Conservation (phyloP, 2,329 filamentous ascomycete species). For the Trichoderma sp. region DNA sequence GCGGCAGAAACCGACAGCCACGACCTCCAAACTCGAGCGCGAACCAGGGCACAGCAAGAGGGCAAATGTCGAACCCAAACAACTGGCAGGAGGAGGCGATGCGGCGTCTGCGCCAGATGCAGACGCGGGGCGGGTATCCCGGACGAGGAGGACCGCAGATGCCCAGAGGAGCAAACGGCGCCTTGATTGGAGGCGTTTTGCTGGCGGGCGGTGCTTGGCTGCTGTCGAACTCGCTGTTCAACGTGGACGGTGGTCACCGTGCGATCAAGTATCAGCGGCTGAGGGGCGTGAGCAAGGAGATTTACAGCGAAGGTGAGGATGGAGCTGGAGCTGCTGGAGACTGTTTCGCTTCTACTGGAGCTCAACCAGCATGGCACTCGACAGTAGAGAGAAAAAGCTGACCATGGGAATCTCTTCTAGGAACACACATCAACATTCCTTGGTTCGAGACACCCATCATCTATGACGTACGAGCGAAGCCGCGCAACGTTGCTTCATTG, state of each 20-base stretch:
- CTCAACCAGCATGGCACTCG: neutral
- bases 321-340: neutral
- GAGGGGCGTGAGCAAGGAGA: constrained; percentile 91
- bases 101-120: constrained; percentile 49
- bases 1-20: neutral
- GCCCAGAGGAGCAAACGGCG: constrained; percentile 39
- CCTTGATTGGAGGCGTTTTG: constrained; percentile 41
- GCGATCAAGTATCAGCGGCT: constrained; percentile 97
- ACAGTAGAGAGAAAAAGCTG: neutral
- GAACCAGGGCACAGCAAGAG: neutral
- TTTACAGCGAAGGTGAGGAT: constrained; percentile 79
- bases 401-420: constrained; percentile 41
- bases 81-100: constrained; percentile 51
- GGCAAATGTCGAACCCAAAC: constrained; percentile 35
- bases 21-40: neutral
- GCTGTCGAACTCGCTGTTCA: constrained; percentile 63
- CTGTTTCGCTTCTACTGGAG: neutral
- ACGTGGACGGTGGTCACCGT: constrained; percentile 96
- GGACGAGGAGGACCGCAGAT: constrained; percentile 43
- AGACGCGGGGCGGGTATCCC: constrained; percentile 41
- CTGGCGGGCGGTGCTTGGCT: constrained; percentile 50
- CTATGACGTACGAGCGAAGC: constrained; percentile 97
- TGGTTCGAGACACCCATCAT: constrained; percentile 97
- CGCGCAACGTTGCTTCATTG: constrained; percentile 91
- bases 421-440: constrained; percentile 88